phyloP scores from a whole-genome alignment of 257 asterid genomes.

The Ajuga chamaepitys region DNA sequence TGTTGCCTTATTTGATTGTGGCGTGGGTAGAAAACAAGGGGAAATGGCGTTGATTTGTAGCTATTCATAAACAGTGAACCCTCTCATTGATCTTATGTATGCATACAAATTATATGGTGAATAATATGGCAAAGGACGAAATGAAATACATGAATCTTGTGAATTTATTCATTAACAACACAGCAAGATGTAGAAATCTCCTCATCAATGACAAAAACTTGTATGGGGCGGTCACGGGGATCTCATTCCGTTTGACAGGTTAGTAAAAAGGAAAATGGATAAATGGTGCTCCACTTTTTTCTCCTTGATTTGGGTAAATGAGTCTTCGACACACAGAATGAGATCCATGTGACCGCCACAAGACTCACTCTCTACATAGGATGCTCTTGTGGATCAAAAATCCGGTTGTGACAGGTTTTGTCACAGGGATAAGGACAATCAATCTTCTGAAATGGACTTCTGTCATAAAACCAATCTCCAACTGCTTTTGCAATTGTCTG shows the following conservation, averaged over 20 bases:
- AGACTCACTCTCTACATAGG: constrained; percentile 7
- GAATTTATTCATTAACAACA: neutral
- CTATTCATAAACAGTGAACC: neutral
- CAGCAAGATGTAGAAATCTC: neutral
- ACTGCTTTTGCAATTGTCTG: constrained; percentile 83
- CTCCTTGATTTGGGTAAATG: no score
- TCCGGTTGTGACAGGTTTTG: constrained; percentile 72
- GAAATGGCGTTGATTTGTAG: no score
- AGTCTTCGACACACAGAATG: no score
- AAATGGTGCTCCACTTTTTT: no score
- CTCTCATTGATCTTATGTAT: neutral
- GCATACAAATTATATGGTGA: neutral
- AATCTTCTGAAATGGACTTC: constrained; percentile 64
- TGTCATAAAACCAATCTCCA: constrained; percentile 82
- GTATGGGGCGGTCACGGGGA: no score
- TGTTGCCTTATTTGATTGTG: no score
- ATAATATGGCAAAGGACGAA: no score
- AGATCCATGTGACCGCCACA: neutral
- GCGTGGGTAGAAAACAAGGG: no score
- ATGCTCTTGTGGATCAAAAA: constrained; percentile 34
- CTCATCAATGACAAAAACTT: no score
- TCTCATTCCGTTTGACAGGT: no score
- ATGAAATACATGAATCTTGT: no score
- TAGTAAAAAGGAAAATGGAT: no score
- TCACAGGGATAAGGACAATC: constrained; percentile 97